Evolutionary conservation across 768 basidiomycete genomes (phyloP).

Genomic region (Royoungia palumana): DNA sequence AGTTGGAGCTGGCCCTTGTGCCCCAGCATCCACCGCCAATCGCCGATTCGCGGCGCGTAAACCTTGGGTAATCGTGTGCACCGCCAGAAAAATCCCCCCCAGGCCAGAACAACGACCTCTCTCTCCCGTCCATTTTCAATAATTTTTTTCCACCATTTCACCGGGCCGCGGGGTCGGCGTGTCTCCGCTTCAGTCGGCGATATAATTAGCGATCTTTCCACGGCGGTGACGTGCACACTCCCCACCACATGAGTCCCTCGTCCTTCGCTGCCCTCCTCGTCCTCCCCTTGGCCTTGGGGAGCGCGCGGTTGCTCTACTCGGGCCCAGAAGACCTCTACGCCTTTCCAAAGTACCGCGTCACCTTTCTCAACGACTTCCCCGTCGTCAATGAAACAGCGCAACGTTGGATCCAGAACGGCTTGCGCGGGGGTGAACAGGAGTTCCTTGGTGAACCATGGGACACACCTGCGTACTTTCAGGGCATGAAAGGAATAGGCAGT

Average conservation of each 20-base stretch:
- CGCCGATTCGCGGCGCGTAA: constrained; percentile 30
- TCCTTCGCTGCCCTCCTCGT: constrained; percentile 16
- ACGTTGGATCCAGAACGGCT: constrained; percentile 69
- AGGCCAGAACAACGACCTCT: too few species aligned
- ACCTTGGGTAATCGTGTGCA: not conserved
- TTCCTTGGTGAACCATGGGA: constrained; percentile 67
- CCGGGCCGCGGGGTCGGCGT: constrained; percentile 29
- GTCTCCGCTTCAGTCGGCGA: constrained; percentile 31
- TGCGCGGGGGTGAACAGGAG: constrained; percentile 71
- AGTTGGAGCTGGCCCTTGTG: too few species aligned
- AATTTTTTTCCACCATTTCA: not conserved
- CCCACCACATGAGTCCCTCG: constrained; percentile 17
- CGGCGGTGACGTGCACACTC: constrained; percentile 6
- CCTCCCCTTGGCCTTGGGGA: constrained; percentile 10
- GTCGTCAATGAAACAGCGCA: constrained; percentile 69
- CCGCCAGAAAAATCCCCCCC: too few species aligned
- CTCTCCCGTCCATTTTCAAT: not conserved
- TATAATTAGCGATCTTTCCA: constrained; percentile 26
- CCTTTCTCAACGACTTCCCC: constrained; percentile 78
- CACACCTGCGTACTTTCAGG: constrained; percentile 33
- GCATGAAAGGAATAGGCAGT: constrained; percentile 59
- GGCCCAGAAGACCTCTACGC: constrained; percentile 79
- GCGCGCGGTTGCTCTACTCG: constrained; percentile 51
- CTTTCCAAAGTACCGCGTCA: constrained; percentile 77
- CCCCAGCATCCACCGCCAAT: constrained; percentile 8